phyloP scores from a whole-genome alignment of 2,329 filamentous ascomycete species.

The Blastomyces gilchristii region DNA sequence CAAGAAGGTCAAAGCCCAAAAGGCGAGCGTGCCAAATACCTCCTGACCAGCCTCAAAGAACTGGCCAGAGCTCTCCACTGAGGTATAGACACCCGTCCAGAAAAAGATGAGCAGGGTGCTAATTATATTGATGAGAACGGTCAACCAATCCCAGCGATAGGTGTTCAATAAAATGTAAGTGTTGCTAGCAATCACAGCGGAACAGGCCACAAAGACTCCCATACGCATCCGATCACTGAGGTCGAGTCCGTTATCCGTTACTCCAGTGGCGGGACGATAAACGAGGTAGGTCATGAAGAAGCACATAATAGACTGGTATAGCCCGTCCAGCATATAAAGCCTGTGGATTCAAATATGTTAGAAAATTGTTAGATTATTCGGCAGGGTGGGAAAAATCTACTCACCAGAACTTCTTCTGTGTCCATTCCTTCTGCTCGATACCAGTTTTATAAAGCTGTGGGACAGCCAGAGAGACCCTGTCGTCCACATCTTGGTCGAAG shows the following conservation, averaged over 20 bases:
- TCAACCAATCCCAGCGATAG: slow-evolving; percentile 97
- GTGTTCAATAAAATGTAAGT: slow-evolving; percentile 91
- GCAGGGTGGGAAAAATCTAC: slow-evolving; percentile 20
- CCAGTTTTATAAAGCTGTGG: slow-evolving; percentile 91
- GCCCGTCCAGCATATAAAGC: slow-evolving; percentile 87
- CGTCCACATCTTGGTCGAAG: slow-evolving; percentile 91
- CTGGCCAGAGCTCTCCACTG: slow-evolving; percentile 45
- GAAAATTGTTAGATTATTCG: slow-evolving; percentile 15
- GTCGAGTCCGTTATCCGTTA: slow-evolving; percentile 61
- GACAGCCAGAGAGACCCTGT: slow-evolving; percentile 84
- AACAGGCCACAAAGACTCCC: slow-evolving; percentile 76
- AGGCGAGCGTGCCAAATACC: slow-evolving; percentile 69
- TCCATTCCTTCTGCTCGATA: slow-evolving; percentile 95
- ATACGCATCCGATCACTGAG: slow-evolving; percentile 73
- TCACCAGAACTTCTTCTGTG: slow-evolving; percentile 90
- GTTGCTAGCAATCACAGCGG: slow-evolving; percentile 81
- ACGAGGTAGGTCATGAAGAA: slow-evolving; percentile 89
- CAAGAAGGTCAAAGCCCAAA: slow-evolving; percentile 76
- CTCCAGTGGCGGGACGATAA: slow-evolving; percentile 58
- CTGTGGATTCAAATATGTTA: slow-evolving; percentile 35
- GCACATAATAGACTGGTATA: slow-evolving; percentile 88
- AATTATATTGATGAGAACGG: slow-evolving; percentile 67
- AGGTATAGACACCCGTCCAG: slow-evolving; percentile 85
- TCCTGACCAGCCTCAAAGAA: slow-evolving; percentile 72
- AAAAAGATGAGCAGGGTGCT: slow-evolving; percentile 85